phyloP scores from a whole-genome alignment of 2,329 filamentous ascomycete genomes.

The Tolypocladium album region DNA sequence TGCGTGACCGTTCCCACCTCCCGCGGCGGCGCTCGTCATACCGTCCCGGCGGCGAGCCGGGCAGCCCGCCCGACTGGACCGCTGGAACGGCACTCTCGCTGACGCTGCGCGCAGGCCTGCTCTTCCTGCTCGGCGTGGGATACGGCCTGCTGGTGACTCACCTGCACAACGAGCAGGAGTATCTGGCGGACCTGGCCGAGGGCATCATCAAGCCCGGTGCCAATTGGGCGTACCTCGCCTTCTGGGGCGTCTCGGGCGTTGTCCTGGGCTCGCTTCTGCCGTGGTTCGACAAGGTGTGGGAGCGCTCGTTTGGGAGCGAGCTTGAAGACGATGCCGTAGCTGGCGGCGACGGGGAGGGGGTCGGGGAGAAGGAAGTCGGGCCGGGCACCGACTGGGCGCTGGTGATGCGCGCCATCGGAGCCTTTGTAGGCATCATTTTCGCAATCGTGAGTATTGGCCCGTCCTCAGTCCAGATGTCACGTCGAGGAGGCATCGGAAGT shows the following conservation, averaged over 20 bases:
- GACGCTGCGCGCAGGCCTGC: slow-evolving; percentile 45
- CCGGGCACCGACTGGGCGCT: slow-evolving; percentile 62
- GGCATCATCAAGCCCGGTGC: slow-evolving; percentile 29
- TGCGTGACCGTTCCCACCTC: slow-evolving; percentile 26
- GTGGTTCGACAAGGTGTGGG: slow-evolving; percentile 72
- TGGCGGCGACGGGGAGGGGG: slow-evolving; percentile 15
- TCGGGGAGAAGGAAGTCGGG: slow-evolving; percentile 17
- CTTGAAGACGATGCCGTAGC: slow-evolving; percentile 17
- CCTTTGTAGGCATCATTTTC: slow-evolving; percentile 51
- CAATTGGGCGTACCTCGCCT: slow-evolving; percentile 58
- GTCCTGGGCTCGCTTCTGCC: slow-evolving; percentile 70
- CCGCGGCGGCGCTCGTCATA: slow-evolving; percentile 24
- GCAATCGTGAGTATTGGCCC: slow-evolving; percentile 58
- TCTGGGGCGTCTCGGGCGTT: slow-evolving; percentile 77
- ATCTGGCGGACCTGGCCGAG: slow-evolving; percentile 47
- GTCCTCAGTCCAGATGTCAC: too few species aligned
- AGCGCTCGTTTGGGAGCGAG: slow-evolving; percentile 34
- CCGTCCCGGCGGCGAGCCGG: slow-evolving; percentile 13
- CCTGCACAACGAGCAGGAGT: slow-evolving; percentile 59
- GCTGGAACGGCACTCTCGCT: slow-evolving; percentile 33
- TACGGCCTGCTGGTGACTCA: slow-evolving; percentile 77
- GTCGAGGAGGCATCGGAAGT: too few species aligned
- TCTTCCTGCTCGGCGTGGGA: slow-evolving; percentile 70
- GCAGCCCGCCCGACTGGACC: slow-evolving; percentile 14
- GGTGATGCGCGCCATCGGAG: slow-evolving; percentile 46